Conservation (phyloP, 148 eudicot species). For the Spergularia bocconei region DNA sequence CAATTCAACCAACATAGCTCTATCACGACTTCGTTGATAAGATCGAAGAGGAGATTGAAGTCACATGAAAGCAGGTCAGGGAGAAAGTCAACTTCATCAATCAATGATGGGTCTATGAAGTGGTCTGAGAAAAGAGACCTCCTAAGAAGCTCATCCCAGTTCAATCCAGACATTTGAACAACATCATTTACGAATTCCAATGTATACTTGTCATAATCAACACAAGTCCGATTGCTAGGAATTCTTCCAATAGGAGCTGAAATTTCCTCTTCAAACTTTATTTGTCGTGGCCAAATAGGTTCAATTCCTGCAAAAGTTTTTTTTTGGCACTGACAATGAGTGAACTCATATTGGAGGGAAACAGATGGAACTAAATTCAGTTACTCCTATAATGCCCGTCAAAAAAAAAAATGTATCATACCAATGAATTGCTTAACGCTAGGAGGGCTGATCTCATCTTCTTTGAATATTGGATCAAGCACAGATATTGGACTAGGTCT, state of each 20-base stretch:
- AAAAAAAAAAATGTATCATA: conserved; percentile 21
- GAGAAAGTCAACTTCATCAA: conserved; percentile 76
- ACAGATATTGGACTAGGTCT: conserved; percentile 89
- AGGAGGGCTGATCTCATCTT: conserved; percentile 70
- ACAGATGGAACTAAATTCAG: not conserved
- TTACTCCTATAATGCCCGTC: not conserved
- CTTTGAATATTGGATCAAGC: conserved; percentile 71
- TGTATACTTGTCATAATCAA: conserved; percentile 61
- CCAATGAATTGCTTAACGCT: conserved; percentile 44
- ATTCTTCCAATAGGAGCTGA: conserved; percentile 27
- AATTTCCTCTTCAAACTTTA: conserved; percentile 54
- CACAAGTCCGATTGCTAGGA: conserved; percentile 17
- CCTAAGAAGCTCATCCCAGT: conserved; percentile 65
- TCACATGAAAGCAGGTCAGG: conserved; percentile 64
- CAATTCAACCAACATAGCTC: conserved; percentile 60
- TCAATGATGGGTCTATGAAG: conserved; percentile 67
- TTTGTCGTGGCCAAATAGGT: conserved; percentile 54
- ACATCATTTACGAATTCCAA: conserved; percentile 81
- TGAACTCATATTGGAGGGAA: conserved; percentile 15
- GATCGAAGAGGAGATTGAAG: conserved; percentile 83
- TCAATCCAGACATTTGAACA: conserved; percentile 69
- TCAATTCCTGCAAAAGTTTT: conserved; percentile 41
- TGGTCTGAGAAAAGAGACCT: conserved; percentile 59
- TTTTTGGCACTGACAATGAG: conserved; percentile 13
- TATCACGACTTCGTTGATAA: conserved; percentile 61